Base-by-base conservation (phyloP, 2,329 filamentous ascomycete genomes). In the Colletotrichum aenigma region DNA sequence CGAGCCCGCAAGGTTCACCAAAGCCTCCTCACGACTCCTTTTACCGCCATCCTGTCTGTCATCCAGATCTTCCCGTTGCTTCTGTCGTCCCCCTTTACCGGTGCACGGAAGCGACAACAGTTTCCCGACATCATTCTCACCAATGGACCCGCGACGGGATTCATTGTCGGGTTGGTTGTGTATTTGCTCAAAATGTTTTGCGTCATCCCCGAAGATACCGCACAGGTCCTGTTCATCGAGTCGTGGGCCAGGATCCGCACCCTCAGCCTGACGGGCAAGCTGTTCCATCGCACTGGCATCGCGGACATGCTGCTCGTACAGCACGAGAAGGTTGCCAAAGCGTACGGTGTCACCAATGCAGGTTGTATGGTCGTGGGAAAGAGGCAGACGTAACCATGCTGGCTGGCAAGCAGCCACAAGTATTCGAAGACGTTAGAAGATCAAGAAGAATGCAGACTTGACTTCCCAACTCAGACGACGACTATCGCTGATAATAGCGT, bases 71-170 rank as follows among this genome's bases (percentile, higher is more conserved):
- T 94, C 28, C 85, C 84, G 1, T 87, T 93, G 4, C 86, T 97
- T 56, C 82, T 81, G 70, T 84, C 74, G 30, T 85, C 77, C n/a
- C 82, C 81, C 0, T 67, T 69, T 55, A 80, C 78, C 69, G 80
- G 68, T 6, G 73, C 71, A 16, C 78, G 79, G 3, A 70, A 61
- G 6, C 75, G 79, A 26, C 80, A 81, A 68, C 82, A 78, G 18
- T 93, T 91, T 75, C 96, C 95, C 0, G 93, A 95, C 80, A 85
- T 96, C 3, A 93, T 98, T 70, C 86, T 97, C 70, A 95, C 94
- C 67, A 98, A 98, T 81, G 96, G 96, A 0, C 96, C 96, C 0
- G 96, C 94, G 0, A 98, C 95, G 0, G 95, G 93, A 1, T 95
- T 98, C 76, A 93, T 98, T 43, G 88, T 98, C 64, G 89, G 88